Evolutionary conservation across 2,329 filamentous ascomycete genomes (phyloP).

Genomic region (Pyrenochaeta sp.): DNA sequence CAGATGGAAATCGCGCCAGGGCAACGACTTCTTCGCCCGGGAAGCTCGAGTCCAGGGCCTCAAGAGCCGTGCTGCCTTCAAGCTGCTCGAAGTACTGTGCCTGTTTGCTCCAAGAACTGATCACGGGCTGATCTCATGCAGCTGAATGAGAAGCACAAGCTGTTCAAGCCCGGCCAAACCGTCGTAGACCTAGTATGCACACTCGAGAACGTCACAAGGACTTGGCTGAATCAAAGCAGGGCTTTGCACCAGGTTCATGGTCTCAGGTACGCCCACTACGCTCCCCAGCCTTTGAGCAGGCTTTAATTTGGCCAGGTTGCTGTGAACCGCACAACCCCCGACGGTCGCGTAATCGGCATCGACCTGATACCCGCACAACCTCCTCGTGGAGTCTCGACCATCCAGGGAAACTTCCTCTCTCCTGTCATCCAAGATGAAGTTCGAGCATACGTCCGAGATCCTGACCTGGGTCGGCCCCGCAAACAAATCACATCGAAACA

Average conservation of each 20-base stretch:
- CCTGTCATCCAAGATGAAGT: slow-evolving; percentile 77
- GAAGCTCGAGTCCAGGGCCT: slow-evolving; percentile 80
- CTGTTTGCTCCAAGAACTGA: neutral
- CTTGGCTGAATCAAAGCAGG: slow-evolving; percentile 56
- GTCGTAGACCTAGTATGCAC: slow-evolving; percentile 81
- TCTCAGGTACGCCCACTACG: slow-evolving; percentile 57
- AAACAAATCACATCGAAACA: slow-evolving; percentile 35
- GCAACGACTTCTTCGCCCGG: slow-evolving; percentile 73
- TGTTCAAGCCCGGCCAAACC: slow-evolving; percentile 83
- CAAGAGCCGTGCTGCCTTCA: slow-evolving; percentile 93
- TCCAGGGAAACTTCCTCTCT: slow-evolving; percentile 93
- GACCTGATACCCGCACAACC: slow-evolving; percentile 94
- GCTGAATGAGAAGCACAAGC: slow-evolving; percentile 81
- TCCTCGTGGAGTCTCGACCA: slow-evolving; percentile 87
- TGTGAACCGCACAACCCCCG: slow-evolving; percentile 75
- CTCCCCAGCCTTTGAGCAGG: neutral
- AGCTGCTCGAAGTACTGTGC: slow-evolving; percentile 77
- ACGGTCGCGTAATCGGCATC: slow-evolving; percentile 85
- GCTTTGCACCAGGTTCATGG: slow-evolving; percentile 76
- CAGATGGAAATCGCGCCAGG: slow-evolving; percentile 84
- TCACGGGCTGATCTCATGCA: slow-evolving; percentile 48
- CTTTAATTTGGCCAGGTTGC: slow-evolving; percentile 70
- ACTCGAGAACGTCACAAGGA: neutral
- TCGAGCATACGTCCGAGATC: slow-evolving; percentile 75
- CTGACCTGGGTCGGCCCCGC: slow-evolving; percentile 64